phyloP scores from a whole-genome alignment of 164 flowering plant species.

The Houttuynia cordata region DNA sequence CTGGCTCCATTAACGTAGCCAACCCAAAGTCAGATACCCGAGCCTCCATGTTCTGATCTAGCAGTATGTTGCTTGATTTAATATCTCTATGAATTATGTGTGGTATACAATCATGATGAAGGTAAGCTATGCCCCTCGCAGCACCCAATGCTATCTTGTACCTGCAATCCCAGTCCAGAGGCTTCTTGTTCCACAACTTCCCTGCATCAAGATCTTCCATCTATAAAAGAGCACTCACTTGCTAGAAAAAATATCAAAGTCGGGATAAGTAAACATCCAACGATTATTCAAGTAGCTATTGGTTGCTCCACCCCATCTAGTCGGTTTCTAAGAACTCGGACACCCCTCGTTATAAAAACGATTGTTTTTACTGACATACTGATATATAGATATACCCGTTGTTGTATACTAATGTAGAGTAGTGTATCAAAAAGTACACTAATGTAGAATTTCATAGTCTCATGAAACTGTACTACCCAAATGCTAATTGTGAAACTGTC shows the following conservation, averaged over 20 bases:
- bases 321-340: no score
- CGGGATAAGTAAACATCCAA: no score
- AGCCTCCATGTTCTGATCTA: constrained; percentile 85
- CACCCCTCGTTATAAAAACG: no score
- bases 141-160: constrained; percentile 82
- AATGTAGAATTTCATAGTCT: no score
- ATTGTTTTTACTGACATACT: no score
- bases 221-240: background rate
- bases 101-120: constrained; percentile 94
- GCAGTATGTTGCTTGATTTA: constrained; percentile 82
- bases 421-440: background rate
- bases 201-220: constrained; percentile 34
- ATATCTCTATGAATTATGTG: constrained; percentile 95
- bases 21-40: constrained; percentile 86
- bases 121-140: constrained; percentile 84
- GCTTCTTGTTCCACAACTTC: constrained; percentile 31
- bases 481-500: no score
- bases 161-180: constrained; percentile 72
- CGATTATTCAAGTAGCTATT: no score
- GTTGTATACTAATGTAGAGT: no score
- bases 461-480: no score
- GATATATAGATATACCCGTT: no score
- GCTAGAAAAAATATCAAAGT: background rate
- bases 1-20: constrained; percentile 85
- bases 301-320: no score